These are phyloP conservation scores for Alternaria sp. DNA, from an alignment of 2,329 filamentous ascomycete species.

Conservation along the genomic window DNA sequence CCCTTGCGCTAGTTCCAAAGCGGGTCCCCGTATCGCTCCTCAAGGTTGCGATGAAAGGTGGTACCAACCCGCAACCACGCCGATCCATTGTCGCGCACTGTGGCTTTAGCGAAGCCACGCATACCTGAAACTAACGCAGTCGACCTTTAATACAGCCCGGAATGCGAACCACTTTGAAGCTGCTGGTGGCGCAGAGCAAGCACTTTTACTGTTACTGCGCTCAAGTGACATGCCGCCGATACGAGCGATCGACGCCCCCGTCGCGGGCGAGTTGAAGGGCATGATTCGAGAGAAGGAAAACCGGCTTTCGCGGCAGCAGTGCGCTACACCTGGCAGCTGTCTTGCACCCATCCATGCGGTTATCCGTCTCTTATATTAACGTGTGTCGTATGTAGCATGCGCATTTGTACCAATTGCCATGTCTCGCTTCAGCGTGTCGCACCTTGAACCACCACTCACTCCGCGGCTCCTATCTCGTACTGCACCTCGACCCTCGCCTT, in stretches of 20 bases:
- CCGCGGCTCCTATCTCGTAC: conserved; percentile 6
- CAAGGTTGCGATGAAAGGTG: conserved; percentile 5
- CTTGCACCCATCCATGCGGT: conserved; percentile 14
- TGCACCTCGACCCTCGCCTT: not conserved
- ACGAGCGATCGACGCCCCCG: conserved; percentile 12
- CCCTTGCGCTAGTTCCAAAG: conserved; percentile 7
- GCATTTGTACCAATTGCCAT: conserved; percentile 6
- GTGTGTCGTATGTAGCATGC: conserved; percentile 1
- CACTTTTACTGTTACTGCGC: not conserved
- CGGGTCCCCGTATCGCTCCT: not conserved
- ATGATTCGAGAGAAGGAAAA: conserved; percentile 14
- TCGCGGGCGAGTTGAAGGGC: not conserved
- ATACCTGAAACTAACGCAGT: not conserved
- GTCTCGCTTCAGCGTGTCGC: conserved; percentile 5
- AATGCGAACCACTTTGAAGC: not conserved
- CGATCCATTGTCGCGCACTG: not conserved
- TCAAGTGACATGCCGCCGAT: conserved; percentile 3
- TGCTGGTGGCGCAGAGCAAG: not conserved
- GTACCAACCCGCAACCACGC: not conserved
- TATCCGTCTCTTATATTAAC: conserved; percentile 21
- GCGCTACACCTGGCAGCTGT: conserved; percentile 5
- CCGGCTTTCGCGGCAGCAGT: conserved; percentile 16
- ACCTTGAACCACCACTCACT: not conserved
- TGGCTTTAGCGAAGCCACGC: not conserved
- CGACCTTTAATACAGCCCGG: not conserved